Conservation (phyloP, 257 asterid species). For the Verbascum thapsus region DNA sequence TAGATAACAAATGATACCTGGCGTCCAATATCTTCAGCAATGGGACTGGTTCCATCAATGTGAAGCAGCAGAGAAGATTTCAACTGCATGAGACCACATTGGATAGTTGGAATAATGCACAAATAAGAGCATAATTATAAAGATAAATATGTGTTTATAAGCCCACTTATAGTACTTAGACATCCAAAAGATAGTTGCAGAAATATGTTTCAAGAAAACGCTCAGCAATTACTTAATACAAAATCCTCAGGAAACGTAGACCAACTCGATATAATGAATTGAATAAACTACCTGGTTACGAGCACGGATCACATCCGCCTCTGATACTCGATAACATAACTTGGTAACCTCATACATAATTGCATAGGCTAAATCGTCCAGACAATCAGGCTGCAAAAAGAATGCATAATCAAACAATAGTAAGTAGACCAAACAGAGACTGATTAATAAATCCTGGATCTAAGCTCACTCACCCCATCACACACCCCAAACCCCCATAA, state of each 20-base stretch:
- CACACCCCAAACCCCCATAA: neutral
- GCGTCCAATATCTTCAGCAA: constrained; percentile 98
- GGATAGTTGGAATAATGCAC: constrained; percentile 7
- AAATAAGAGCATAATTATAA: neutral
- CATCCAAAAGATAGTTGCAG: neutral
- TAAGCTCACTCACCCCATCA: neutral
- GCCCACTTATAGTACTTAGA: neutral
- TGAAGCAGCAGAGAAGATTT: constrained; percentile 90
- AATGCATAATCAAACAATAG: constrained; percentile 14
- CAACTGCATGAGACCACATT: constrained; percentile 53
- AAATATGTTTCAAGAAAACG: constrained; percentile 2
- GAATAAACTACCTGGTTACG: constrained; percentile 66
- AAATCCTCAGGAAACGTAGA: neutral
- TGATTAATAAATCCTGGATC: neutral
- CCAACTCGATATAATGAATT: neutral
- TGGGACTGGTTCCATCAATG: constrained; percentile 91
- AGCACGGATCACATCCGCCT: constrained; percentile 79
- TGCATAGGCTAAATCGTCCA: constrained; percentile 76
- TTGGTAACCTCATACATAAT: constrained; percentile 74
- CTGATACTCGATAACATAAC: constrained; percentile 66
- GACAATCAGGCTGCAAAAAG: constrained; percentile 72
- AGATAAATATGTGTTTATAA: neutral
- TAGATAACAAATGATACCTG: constrained; percentile 55
- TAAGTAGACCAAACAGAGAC: neutral
- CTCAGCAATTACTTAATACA: neutral